phyloP scores from a whole-genome alignment of 495 filamentous ascomycete genomes.

The Chlorociboria aeruginascens region DNA sequence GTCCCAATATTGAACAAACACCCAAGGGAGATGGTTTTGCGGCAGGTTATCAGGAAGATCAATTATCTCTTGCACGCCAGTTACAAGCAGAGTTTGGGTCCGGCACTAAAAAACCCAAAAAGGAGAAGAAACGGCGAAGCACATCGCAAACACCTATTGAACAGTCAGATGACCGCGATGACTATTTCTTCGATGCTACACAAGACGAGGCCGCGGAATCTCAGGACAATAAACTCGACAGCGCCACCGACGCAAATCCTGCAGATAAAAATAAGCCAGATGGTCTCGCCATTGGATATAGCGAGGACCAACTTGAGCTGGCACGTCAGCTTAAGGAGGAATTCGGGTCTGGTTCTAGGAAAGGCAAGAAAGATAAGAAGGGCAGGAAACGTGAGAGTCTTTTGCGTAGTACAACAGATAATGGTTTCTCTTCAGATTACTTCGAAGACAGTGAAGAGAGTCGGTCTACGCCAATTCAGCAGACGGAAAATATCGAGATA shows the following conservation, averaged over 20 bases:
- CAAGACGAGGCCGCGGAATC: background rate
- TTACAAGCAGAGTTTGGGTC: constrained; percentile 23
- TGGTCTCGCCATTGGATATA: constrained; percentile 9
- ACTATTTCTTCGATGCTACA: background rate
- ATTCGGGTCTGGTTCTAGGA: constrained; percentile 7
- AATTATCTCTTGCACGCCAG: constrained; percentile 25
- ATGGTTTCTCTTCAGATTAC: background rate
- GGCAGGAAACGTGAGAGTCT: constrained; percentile 17
- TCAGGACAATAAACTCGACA: background rate
- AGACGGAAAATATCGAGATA: background rate
- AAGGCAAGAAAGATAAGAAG: constrained; percentile 17
- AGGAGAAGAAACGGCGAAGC: constrained; percentile 25
- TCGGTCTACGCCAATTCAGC: background rate
- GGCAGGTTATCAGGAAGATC: constrained; percentile 16
- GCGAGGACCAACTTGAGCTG: constrained; percentile 8
- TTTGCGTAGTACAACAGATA: background rate
- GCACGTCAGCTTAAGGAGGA: constrained; percentile 15
- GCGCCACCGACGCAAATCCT: background rate
- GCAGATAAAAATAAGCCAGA: background rate
- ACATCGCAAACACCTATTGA: background rate
- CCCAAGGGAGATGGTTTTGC: constrained; percentile 12
- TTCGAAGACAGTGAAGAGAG: background rate
- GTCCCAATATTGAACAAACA: background rate
- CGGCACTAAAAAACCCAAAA: constrained; percentile 29
- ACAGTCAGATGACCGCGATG: background rate